A percentile compares a stretch with the other conserved stretches of the same genome.
These are phyloP conservation scores for Posidonia australis DNA, from an alignment of 106 monocot genomes.

Conservation along the genomic window DNA sequence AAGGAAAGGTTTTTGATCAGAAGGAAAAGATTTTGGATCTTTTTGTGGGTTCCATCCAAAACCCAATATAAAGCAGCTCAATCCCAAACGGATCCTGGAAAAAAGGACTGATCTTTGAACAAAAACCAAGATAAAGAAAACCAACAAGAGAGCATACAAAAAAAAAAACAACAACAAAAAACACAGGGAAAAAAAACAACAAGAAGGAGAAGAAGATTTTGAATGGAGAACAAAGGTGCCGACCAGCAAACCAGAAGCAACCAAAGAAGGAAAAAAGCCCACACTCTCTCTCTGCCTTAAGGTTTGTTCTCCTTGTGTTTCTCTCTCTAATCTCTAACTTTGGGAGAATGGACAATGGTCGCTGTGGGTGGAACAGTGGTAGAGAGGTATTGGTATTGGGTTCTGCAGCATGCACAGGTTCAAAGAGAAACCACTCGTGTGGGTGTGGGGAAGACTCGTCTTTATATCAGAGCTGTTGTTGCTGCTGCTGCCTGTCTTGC, in stretches of 20 bases:
- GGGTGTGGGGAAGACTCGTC: not conserved
- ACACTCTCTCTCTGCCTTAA: too few species aligned
- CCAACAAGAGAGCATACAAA: not conserved
- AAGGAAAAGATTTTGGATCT: not conserved
- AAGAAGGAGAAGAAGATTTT: too few species aligned
- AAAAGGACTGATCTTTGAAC: not conserved
- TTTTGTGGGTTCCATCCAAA: not conserved
- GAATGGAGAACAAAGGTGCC: too few species aligned
- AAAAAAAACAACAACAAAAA: not conserved
- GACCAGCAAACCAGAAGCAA: too few species aligned
- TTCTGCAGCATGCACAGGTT: too few species aligned
- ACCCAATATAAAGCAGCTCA: not conserved
- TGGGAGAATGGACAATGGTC: too few species aligned
- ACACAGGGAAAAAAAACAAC: not conserved
- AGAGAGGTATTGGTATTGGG: too few species aligned
- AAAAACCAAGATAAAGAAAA: not conserved
- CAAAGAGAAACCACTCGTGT: conserved; percentile 4
- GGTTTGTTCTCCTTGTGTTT: too few species aligned
- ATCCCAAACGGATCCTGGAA: not conserved
- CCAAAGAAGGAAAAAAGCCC: too few species aligned
- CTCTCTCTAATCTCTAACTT: too few species aligned
- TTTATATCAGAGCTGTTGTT: conserved; percentile 3
- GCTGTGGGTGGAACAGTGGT: too few species aligned
- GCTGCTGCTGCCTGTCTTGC: too few species aligned
- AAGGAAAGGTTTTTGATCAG: not conserved